Base-by-base conservation (phyloP, 495 filamentous ascomycete genomes). In the Tuber magnatum region DNA sequence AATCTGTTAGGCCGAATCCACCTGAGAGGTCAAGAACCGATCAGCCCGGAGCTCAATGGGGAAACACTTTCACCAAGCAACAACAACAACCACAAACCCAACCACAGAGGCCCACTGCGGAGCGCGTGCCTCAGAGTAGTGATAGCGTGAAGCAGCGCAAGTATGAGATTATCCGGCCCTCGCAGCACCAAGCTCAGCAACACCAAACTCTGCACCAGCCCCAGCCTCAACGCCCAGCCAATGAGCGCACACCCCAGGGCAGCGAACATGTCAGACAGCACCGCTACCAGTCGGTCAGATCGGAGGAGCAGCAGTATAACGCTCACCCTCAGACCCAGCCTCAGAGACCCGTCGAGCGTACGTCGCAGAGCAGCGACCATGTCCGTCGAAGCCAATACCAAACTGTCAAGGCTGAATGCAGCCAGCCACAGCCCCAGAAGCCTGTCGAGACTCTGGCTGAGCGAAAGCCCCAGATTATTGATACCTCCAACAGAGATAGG, bases 1-100 rank as follows among this genome's bases (percentile, higher is more conserved):
- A 79, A 20, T 74, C 78, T 70, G 79, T 80, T 77, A 80, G 78
- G 44, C 78, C 77, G 46, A 43, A 75, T 14, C 77, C 78, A 32
- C 72, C 72, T 20, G 77, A 79, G 41, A 76, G 73, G 22, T 68
- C 77, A 65, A 71, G 77, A 41, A 79, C 38, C 39, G 77, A 79
- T 68, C 76, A 77, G 35, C 76, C 76, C 32, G 72, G 70, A 69
- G 72, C 69, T 51, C 77, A 79, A 40, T 79, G 77, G 77, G 77
- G 77, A 18, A 75, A 75, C 46, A 79, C 71, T 39, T 70, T 70
- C 12, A 73, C 78, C 39, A 77, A 79, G 73, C 68, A 78, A 28
- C 56, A 65, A 65, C 56, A 51, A 51, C 48, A 35, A 35, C 28
- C 28, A 18, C 56, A 65, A 35, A 32, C 56, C 56, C 56, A 65